These are phyloP conservation scores for Candida ponderosae DNA, from an alignment of 805 yeast genomes.

Conservation along the genomic window DNA sequence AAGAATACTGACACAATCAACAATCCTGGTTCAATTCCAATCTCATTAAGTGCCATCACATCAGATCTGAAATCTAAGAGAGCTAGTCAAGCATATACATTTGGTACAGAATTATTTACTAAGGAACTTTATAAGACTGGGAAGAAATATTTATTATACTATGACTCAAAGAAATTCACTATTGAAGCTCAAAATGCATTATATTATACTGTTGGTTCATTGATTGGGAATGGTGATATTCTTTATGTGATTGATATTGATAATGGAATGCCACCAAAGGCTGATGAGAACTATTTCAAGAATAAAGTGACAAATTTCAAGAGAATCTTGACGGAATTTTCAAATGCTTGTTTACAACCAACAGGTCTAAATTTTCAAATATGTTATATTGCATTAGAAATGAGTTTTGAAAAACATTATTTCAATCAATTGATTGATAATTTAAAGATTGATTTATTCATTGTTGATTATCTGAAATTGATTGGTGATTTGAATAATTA, in stretches of 20 bases:
- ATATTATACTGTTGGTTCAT: conserved; percentile 84
- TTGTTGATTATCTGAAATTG: conserved; percentile 11
- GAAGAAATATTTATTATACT: too few species aligned
- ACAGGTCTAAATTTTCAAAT: conserved; percentile 11
- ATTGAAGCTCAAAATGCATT: conserved; percentile 79
- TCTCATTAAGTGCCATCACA: too few species aligned
- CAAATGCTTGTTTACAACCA: conserved; percentile 6
- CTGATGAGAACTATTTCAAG: conserved; percentile 14
- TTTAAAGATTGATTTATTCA: conserved; percentile 22
- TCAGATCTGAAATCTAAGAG: too few species aligned
- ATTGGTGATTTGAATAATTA: conserved; percentile 9
- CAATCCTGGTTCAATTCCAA: too few species aligned
- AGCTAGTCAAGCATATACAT: too few species aligned
- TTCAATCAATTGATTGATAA: conserved; percentile 28
- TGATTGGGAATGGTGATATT: conserved; percentile 75
- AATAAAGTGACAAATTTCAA: conserved; percentile 7
- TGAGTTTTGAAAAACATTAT: conserved; percentile 30
- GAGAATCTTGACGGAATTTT: conserved; percentile 5
- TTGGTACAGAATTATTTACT: too few species aligned
- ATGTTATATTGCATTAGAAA: conserved; percentile 22
- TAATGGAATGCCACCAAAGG: conserved; percentile 29
- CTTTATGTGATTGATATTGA: conserved; percentile 54
- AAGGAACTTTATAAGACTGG: too few species aligned
- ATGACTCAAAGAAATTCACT: conserved; percentile 20
- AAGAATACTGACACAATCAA: too few species aligned